These are phyloP conservation scores for Lactarius vividus DNA, from an alignment of 768 basidiomycete genomes.

Conservation along the genomic window DNA sequence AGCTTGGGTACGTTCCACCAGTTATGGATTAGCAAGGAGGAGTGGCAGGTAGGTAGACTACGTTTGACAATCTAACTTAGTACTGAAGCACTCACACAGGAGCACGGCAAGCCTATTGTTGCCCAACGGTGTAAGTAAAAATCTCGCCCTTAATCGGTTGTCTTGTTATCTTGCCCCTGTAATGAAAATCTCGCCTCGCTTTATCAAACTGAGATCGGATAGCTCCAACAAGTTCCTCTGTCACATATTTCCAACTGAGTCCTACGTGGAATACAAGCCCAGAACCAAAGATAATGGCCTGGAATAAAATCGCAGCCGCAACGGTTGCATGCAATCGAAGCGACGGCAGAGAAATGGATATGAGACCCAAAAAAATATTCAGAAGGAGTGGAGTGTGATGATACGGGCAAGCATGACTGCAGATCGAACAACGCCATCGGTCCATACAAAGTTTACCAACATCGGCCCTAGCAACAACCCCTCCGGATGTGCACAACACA, in stretches of 20 bases:
- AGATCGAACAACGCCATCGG: constrained; percentile 13
- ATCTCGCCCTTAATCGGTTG: background rate
- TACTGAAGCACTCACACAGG: constrained; percentile 41
- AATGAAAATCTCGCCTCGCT: background rate
- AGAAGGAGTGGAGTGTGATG: constrained; percentile 21
- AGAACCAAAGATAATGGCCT: constrained; percentile 10
- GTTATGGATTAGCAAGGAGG: constrained; percentile 90
- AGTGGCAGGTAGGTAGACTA: constrained; percentile 70
- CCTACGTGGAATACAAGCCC: constrained; percentile 21
- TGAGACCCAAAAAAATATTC: constrained; percentile 12
- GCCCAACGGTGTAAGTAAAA: constrained; percentile 80
- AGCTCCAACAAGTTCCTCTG: constrained; percentile 13
- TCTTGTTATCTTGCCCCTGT: background rate
- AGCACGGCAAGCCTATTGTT: constrained; percentile 80
- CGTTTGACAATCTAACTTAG: background rate
- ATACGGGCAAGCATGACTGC: constrained; percentile 13
- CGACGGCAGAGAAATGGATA: constrained; percentile 7
- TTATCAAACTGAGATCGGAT: background rate
- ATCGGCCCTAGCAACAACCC: constrained; percentile 16
- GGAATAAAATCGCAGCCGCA: constrained; percentile 2
- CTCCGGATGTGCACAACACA: constrained; percentile 20
- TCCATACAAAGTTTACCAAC: constrained; percentile 8
- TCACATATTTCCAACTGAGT: constrained; percentile 21
- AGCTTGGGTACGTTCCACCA: constrained; percentile 98
- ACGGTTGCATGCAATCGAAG: constrained; percentile 22